Evolutionary conservation across 495 filamentous ascomycete species (phyloP).

Genomic region (Friedmanniomyces endolithicus): DNA sequence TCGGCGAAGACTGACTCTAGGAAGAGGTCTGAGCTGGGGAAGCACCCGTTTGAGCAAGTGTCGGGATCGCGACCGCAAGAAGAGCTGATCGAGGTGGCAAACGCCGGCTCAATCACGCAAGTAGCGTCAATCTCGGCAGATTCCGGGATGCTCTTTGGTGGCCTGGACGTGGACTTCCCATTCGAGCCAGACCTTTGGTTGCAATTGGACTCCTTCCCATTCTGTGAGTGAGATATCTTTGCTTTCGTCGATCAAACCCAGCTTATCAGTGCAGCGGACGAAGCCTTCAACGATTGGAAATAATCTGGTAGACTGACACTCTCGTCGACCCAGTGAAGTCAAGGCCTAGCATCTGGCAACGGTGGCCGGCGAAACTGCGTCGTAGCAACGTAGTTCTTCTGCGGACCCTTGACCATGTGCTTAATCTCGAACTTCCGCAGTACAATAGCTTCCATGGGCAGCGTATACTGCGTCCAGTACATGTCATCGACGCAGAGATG

Average conservation of each 20-base stretch:
- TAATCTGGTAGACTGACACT: not conserved
- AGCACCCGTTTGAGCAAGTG: not conserved
- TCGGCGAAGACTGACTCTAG: not conserved
- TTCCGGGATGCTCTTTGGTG: not conserved
- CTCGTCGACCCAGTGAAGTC: not conserved
- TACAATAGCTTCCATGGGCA: slow-evolving; percentile 43
- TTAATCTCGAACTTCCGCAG: slow-evolving; percentile 42
- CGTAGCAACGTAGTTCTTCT: slow-evolving; percentile 47
- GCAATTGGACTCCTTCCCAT: slow-evolving; percentile 17
- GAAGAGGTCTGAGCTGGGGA: not conserved
- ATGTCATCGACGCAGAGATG: slow-evolving; percentile 54
- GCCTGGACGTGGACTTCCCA: not conserved
- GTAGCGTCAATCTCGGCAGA: not conserved
- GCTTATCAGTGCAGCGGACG: slow-evolving; percentile 4
- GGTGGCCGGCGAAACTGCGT: slow-evolving; percentile 19
- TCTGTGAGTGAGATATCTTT: slow-evolving; percentile 8
- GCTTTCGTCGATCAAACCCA: not conserved
- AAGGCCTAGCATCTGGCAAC: no score
- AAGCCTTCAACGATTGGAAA: slow-evolving; percentile 3
- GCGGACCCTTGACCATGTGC: slow-evolving; percentile 52
- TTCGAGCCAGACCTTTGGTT: slow-evolving; percentile 14
- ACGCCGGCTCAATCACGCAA: not conserved
- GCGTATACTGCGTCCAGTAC: slow-evolving; percentile 50
- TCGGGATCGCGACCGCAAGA: not conserved
- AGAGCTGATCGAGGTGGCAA: not conserved